These are phyloP conservation scores for Zelopaecilomyces penicillatus DNA, from an alignment of 2,329 filamentous ascomycete genomes.

Conservation along the genomic window DNA sequence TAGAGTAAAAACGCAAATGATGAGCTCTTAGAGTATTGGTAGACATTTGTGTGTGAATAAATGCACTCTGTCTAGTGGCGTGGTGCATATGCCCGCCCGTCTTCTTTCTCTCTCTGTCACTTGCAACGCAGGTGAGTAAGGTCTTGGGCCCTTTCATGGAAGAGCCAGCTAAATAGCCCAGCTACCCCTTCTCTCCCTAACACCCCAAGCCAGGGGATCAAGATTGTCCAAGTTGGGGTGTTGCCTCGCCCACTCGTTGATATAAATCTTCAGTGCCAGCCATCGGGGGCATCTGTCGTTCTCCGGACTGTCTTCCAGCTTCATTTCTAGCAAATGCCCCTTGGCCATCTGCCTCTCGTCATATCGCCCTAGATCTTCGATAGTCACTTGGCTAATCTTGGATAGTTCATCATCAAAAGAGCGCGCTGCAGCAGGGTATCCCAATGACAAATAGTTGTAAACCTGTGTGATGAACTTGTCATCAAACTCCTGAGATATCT, in stretches of 20 bases:
- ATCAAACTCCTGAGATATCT: constrained; percentile 60
- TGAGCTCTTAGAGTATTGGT: too few species aligned
- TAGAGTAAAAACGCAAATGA: too few species aligned
- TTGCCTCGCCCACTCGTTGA: constrained; percentile 82
- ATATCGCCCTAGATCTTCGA: constrained; percentile 62
- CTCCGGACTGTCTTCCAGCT: constrained; percentile 31
- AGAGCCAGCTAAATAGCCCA: constrained; percentile 52
- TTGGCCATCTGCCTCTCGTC: constrained; percentile 54
- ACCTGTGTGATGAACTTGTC: constrained; percentile 89
- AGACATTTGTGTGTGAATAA: too few species aligned
- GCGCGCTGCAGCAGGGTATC: constrained; percentile 78
- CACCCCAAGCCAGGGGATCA: constrained; percentile 57
- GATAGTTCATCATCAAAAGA: constrained; percentile 78
- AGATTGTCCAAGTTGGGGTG: constrained; percentile 64
- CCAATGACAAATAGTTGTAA: constrained; percentile 91
- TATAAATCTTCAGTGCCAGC: constrained; percentile 75
- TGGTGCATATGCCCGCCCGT: too few species aligned
- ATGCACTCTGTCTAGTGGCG: too few species aligned
- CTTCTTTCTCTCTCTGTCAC: too few species aligned
- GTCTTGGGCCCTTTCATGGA: too few species aligned
- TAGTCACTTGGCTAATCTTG: constrained; percentile 64
- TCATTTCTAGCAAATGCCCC: constrained; percentile 63
- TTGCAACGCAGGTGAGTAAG: too few species aligned
- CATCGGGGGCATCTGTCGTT: constrained; percentile 60
- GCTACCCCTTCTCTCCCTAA: constrained; percentile 57